A percentile compares a stretch with the other conserved stretches of the same genome.
Evolutionary conservation across 148 eudicot genomes (phyloP).

Genomic region (Tetragonia tetragonoides): DNA sequence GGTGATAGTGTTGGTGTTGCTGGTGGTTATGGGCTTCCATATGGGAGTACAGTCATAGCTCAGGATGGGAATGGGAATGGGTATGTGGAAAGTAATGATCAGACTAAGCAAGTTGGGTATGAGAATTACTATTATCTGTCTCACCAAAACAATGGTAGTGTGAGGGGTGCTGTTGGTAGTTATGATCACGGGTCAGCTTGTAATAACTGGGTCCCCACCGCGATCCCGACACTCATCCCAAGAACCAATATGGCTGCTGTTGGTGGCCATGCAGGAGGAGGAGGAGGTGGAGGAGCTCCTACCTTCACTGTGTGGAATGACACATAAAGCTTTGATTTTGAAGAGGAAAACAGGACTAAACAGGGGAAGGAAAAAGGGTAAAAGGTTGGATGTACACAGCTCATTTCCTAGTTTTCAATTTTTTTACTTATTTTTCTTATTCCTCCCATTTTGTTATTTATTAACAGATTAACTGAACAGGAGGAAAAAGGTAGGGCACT

Average conservation of each 20-base stretch:
- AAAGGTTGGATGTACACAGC: constrained; percentile 14
- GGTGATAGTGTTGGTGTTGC: constrained; percentile 20
- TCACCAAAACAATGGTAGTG: constrained; percentile 29
- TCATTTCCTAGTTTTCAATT: constrained; percentile 11
- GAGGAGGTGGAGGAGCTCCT: constrained; percentile 33
- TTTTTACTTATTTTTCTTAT: constrained; percentile 22
- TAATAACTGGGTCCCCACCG: constrained; percentile 70
- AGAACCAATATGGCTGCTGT: constrained; percentile 33
- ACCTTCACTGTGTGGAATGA: constrained; percentile 74
- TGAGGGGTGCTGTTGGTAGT: constrained; percentile 25
- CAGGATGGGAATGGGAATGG: constrained; percentile 28
- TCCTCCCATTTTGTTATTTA: constrained; percentile 21
- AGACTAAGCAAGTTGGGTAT: constrained; percentile 22
- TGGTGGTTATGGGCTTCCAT: constrained; percentile 30
- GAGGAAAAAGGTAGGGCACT: constrained; percentile 25
- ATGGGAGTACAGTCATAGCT: constrained; percentile 30
- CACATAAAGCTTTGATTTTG: constrained; percentile 23
- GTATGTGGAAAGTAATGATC: constrained; percentile 22
- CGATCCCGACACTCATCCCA: constrained; percentile 46
- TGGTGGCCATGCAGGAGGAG: constrained; percentile 8
- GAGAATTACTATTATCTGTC: constrained; percentile 47
- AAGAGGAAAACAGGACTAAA: background rate
- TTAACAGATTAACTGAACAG: constrained; percentile 19
- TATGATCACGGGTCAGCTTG: constrained; percentile 50
- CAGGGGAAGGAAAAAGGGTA: background rate